A percentile compares a stretch with the other conserved stretches of the same genome.
These are phyloP conservation scores for Trypanosoma congolense DNA, from an alignment of 208 protist species.

Conservation along the genomic window DNA sequence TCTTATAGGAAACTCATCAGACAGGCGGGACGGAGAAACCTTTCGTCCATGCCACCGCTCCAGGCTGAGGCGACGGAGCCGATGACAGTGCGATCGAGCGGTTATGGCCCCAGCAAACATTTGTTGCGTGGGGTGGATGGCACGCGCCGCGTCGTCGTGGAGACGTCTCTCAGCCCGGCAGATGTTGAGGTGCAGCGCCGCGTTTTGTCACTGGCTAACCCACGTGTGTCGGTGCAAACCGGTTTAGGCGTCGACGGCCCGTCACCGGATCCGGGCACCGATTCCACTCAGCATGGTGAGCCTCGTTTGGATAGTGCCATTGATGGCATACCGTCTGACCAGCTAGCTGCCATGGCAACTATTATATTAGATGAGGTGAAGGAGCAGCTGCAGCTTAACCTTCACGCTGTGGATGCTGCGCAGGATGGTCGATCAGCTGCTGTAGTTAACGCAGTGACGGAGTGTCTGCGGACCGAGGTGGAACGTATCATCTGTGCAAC, in stretches of 20 bases:
- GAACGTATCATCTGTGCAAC: conserved; percentile 14
- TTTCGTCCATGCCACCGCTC: conserved; percentile 5
- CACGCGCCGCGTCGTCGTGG: conserved; percentile 33
- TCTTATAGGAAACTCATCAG: neutral
- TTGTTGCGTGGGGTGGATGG: conserved; percentile 52
- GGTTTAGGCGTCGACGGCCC: conserved; percentile 1
- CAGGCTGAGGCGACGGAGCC: conserved; percentile 2
- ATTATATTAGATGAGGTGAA: conserved; percentile 28
- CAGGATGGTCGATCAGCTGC: conserved; percentile 14
- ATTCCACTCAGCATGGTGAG: neutral
- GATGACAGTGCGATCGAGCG: conserved; percentile 50
- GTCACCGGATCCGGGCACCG: neutral
- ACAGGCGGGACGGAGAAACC: conserved; percentile 8
- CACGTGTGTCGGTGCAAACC: conserved; percentile 35
- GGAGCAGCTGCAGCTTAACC: conserved; percentile 20
- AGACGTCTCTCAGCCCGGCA: conserved; percentile 61
- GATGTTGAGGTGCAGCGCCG: conserved; percentile 64
- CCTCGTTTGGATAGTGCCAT: neutral
- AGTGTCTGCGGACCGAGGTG: conserved; percentile 16
- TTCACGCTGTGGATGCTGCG: conserved; percentile 8
- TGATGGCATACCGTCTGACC: conserved; percentile 29
- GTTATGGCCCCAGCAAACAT: conserved; percentile 70
- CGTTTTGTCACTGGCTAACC: conserved; percentile 48
- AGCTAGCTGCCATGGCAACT: conserved; percentile 62
- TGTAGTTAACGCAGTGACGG: conserved; percentile 18